Evolutionary conservation across 2,329 filamentous ascomycete species (phyloP), one percentile per base, ranked within the genome.

Genomic region (Emydomyces testavorans): DNA sequence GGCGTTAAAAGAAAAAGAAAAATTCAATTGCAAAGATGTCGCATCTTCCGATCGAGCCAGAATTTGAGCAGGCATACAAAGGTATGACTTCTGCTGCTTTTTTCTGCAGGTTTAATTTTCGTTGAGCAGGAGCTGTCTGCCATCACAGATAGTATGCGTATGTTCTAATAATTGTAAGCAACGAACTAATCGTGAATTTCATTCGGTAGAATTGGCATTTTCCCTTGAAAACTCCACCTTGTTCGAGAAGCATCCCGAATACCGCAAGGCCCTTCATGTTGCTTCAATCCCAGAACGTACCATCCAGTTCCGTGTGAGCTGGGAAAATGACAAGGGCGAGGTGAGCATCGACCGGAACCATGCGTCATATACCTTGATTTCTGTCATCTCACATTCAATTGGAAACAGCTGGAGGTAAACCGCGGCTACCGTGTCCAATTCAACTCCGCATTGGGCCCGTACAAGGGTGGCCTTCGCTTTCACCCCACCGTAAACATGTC

Each of bases 1-100:
- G 20, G 29, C 8, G 11, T n/a, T 15, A 23, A 43, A 26, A 15
- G n/a, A 43, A 42, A 37, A 26, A 35, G 18, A 26, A 50, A 38
- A 18, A n/a, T 6, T 26, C 24, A 39, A 35, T 48, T 20, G 29
- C 26, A 34, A 57, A 11, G 57, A 92, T 93, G 85, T 85, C 88
- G 58, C 83, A 92, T 75, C 77, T 92, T 62, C 80, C 85, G 45
- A 72, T 74, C 55, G 90, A 96, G 79, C 90, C 92, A 64, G 90
- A 98, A 76, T 96, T 96, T 75, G 82, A 95, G 80, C 90, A 96
- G 79, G 90, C 90, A 64, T 94, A 94, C 80, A 86, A 88, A 69
- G 87, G 87, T 93, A 73, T 63, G 76, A 66, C 31, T 48, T 41
- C 13, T 15, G 8, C 32, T 40, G 43, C 48, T 38, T 39, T 48